phyloP scores from a whole-genome alignment of 805 yeast genomes.

The Candida insectorum region DNA sequence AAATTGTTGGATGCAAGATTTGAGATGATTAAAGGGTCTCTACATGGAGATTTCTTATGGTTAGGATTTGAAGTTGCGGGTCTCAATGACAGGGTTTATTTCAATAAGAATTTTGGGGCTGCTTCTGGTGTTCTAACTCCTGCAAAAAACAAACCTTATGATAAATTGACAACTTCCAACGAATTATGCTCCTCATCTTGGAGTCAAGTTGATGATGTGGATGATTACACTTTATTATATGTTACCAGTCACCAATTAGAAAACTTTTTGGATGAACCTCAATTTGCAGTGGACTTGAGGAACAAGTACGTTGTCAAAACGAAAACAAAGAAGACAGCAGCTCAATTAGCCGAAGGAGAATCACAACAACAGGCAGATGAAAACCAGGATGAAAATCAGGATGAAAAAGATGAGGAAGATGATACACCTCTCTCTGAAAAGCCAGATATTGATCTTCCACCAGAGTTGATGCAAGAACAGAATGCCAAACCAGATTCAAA shows the following conservation, averaged over 20 bases:
- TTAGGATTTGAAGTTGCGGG: constrained; percentile 33
- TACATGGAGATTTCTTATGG: constrained; percentile 29
- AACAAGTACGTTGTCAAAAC: constrained; percentile 12
- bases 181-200: constrained; percentile 38
- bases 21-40: constrained; percentile 7
- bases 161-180: constrained; percentile 16
- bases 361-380: neutral
- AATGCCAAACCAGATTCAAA: neutral
- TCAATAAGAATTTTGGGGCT: constrained; percentile 23
- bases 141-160: constrained; percentile 16
- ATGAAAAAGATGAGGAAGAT: neutral
- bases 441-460: neutral
- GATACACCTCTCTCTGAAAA: neutral
- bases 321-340: neutral
- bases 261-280: constrained; percentile 18
- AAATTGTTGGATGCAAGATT: constrained; percentile 19
- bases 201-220: constrained; percentile 28
- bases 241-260: constrained; percentile 35
- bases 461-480: neutral
- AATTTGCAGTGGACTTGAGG: constrained; percentile 14
- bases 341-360: neutral
- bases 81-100: constrained; percentile 13
- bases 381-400: neutral
- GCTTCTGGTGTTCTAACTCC: constrained; percentile 32
- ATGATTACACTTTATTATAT: constrained; percentile 22